Conservation (phyloP, 805 yeast genomes). For the Wickerhamiella dianesei region DNA sequence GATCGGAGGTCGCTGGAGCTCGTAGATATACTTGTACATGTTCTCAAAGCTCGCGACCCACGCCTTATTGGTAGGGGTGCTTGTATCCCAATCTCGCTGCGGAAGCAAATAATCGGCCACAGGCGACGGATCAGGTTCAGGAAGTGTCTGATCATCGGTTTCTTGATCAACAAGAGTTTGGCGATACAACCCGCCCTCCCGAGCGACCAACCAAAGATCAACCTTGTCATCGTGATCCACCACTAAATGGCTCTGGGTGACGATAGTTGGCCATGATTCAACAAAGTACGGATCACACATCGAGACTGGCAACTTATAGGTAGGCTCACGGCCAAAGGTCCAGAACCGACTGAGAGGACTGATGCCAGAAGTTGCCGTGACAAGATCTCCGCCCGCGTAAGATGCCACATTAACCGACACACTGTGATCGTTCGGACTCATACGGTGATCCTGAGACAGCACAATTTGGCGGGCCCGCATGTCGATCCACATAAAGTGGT, state of each 20-base stretch:
- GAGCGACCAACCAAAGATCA: constrained; percentile 9
- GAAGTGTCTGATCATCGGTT: constrained; percentile 1
- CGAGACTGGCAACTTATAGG: constrained; percentile 26
- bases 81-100: constrained; percentile 6
- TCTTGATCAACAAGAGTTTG: constrained; percentile 6
- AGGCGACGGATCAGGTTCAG: constrained; percentile 6
- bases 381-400: constrained; percentile 13
- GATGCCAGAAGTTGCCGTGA: constrained; percentile 23
- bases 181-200: constrained; percentile 15
- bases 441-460: constrained; percentile 61
- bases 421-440: constrained; percentile 43
- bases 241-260: constrained; percentile 14
- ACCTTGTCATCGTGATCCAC: constrained; percentile 2
- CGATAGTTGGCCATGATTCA: constrained; percentile 16
- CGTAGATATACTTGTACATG: constrained; percentile 7
- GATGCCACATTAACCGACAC: constrained; percentile 29
- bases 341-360: constrained; percentile 26
- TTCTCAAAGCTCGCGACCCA: constrained; percentile 6
- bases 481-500: constrained; percentile 44
- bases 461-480: constrained; percentile 31
- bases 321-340: constrained; percentile 24
- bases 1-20: constrained; percentile 4
- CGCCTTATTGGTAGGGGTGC: not conserved
- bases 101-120: not conserved
- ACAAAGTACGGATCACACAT: constrained; percentile 15